These are phyloP conservation scores for Fusarium redolens DNA, from an alignment of 2,329 filamentous ascomycete genomes.

Conservation along the genomic window DNA sequence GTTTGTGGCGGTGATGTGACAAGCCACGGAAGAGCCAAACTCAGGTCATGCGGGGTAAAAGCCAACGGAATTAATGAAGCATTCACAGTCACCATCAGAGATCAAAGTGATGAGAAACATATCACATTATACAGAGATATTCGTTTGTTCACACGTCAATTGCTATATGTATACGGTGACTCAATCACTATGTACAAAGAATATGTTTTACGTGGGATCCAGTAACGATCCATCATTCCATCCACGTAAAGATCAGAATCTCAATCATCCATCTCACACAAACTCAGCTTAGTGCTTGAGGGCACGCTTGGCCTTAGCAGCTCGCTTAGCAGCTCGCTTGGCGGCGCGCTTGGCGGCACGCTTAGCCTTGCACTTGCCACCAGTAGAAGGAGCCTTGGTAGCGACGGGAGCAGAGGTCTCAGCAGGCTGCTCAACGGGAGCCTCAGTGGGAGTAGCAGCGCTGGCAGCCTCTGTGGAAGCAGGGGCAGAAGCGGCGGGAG, in stretches of 20 bases:
- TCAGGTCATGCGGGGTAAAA: not conserved
- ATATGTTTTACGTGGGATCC: constrained; percentile 28
- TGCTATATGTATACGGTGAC: constrained; percentile 9
- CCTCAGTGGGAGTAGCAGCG: not conserved
- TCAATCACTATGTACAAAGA: constrained; percentile 44
- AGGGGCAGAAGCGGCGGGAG: constrained; percentile 29
- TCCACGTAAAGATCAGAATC: constrained; percentile 15
- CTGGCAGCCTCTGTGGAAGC: constrained; percentile 21
- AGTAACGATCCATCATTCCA: constrained; percentile 25
- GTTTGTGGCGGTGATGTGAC: not conserved
- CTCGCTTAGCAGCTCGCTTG: constrained; percentile 23
- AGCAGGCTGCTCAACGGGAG: constrained; percentile 17
- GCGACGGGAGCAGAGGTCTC: constrained; percentile 17
- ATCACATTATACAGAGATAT: not conserved
- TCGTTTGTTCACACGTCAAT: not conserved
- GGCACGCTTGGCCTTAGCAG: constrained; percentile 15
- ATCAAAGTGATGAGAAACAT: too few relatives aligned
- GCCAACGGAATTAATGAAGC: not conserved
- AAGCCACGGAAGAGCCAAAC: not conserved
- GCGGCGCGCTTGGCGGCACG: not conserved
- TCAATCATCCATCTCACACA: constrained; percentile 1
- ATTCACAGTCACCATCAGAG: not conserved
- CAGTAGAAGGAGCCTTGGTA: constrained; percentile 26
- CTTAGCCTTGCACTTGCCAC: constrained; percentile 30
- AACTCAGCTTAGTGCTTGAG: constrained; percentile 7